Evolutionary conservation across 768 basidiomycete species (phyloP).

Genomic region (Xerocomus brunneocitrinus): DNA sequence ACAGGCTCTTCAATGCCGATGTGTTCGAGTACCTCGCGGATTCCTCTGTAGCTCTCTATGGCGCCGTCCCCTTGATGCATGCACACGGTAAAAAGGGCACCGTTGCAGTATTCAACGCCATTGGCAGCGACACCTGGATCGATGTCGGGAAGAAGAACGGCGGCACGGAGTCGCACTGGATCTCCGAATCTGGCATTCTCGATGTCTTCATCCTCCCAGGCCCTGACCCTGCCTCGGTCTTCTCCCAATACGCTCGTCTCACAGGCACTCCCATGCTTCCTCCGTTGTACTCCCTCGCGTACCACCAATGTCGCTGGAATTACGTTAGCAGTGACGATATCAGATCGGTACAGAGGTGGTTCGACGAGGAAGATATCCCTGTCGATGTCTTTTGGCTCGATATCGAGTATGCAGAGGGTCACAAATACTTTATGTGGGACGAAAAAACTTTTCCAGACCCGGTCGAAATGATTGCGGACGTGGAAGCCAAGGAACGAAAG

Average conservation of each 20-base stretch:
- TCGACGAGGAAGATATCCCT: conserved; percentile 93
- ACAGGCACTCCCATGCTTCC: conserved; percentile 89
- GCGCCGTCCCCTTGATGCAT: conserved; percentile 88
- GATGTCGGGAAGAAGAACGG: conserved; percentile 61
- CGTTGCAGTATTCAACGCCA: conserved; percentile 83
- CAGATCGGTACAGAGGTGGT: conserved; percentile 74
- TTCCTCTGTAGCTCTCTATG: conserved; percentile 79
- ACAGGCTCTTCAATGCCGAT: conserved; percentile 91
- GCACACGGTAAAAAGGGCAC: conserved; percentile 86
- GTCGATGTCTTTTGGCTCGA: conserved; percentile 97
- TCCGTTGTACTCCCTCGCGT: conserved; percentile 84
- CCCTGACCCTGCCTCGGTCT: conserved; percentile 75
- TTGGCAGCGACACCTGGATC: conserved; percentile 92
- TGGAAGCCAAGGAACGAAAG: conserved; percentile 82
- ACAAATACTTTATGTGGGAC: conserved; percentile 98
- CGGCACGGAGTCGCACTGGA: conserved; percentile 91
- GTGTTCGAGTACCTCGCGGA: conserved; percentile 94
- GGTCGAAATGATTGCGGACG: conserved; percentile 86
- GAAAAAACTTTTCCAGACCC: conserved; percentile 90
- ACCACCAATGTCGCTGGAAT: conserved; percentile 99
- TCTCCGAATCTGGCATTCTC: conserved; percentile 94
- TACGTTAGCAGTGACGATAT: conserved; percentile 90
- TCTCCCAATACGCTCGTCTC: conserved; percentile 78
- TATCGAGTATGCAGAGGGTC: conserved; percentile 91
- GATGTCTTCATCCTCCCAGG: conserved; percentile 94